Evolutionary conservation across 2,329 filamentous ascomycete species (phyloP).

Genomic region (Pseudomassariella vexata): DNA sequence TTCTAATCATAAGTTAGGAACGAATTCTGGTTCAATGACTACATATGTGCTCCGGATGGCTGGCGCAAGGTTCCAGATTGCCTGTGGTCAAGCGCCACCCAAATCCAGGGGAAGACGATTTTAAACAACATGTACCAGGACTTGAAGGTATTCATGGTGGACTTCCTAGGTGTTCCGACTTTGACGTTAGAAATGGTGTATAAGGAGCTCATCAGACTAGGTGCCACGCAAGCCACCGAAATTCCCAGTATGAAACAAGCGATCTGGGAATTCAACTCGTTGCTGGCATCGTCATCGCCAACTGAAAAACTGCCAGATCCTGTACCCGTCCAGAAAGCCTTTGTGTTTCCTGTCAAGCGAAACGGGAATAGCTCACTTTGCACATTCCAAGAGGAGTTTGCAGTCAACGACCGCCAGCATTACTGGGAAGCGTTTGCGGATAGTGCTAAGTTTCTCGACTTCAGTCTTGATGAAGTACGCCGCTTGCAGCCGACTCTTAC

Average conservation of each 20-base stretch:
- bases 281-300: conserved; percentile 21
- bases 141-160: conserved; percentile 24
- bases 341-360: conserved; percentile 20
- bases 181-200: conserved; percentile 24
- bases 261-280: conserved; percentile 25
- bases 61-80: conserved; percentile 26
- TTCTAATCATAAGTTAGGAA: too few relatives aligned
- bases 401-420: conserved; percentile 26
- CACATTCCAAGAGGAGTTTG: conserved; percentile 18
- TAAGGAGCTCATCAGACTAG: conserved; percentile 20
- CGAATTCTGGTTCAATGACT: conserved; percentile 7
- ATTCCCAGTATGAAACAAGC: conserved; percentile 21
- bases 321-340: conserved; percentile 1
- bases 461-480: conserved; percentile 25
- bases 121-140: conserved; percentile 22
- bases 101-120: conserved; percentile 18
- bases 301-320: neutral
- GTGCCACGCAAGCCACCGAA: conserved; percentile 3
- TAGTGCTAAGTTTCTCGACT: conserved; percentile 28
- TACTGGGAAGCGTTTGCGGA: conserved; percentile 19
- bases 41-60: conserved; percentile 10
- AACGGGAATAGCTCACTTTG: conserved; percentile 9
- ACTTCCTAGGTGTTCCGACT: conserved; percentile 19
- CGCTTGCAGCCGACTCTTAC: conserved; percentile 23
- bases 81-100: conserved; percentile 26